Evolutionary conservation across 345 rosid genomes (phyloP).

Genomic region (Pugionium cornutum): DNA sequence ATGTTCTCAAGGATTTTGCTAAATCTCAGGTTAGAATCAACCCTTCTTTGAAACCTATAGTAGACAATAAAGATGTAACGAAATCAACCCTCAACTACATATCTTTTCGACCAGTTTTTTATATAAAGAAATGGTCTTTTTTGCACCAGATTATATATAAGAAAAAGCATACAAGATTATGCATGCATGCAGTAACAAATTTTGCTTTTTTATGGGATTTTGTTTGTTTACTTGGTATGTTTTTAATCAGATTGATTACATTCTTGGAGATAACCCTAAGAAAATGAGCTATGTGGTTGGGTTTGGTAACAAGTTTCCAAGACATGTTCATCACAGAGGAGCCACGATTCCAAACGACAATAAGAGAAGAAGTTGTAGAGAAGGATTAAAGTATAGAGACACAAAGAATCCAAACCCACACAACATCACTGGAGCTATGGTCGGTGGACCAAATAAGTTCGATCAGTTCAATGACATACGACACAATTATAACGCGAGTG

Average conservation of each 20-base stretch:
- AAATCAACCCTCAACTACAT: too few relatives aligned
- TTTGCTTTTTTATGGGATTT: background rate
- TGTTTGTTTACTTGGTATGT: background rate
- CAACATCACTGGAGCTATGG: conserved; percentile 88
- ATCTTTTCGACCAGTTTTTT: too few relatives aligned
- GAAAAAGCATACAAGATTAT: too few relatives aligned
- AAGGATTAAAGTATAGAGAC: conserved; percentile 70
- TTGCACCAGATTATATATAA: too few relatives aligned
- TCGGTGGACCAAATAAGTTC: conserved; percentile 69
- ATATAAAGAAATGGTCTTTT: too few relatives aligned
- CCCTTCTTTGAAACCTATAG: too few relatives aligned
- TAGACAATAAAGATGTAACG: too few relatives aligned
- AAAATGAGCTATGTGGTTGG: conserved; percentile 91
- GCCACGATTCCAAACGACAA: conserved; percentile 68
- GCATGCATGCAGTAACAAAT: background rate
- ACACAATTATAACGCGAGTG: conserved; percentile 55
- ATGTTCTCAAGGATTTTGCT: conserved; percentile 53
- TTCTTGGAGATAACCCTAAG: conserved; percentile 76
- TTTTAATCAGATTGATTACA: conserved; percentile 60
- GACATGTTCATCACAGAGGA: conserved; percentile 75
- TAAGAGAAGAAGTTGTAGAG: conserved; percentile 63
- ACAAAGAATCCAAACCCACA: conserved; percentile 58
- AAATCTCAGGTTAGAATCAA: conserved; percentile 59
- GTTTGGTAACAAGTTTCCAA: conserved; percentile 67
- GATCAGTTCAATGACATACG: conserved; percentile 69